Evolutionary conservation across 2,329 filamentous ascomycete genomes (phyloP).

Genomic region (Clonostachys byssicola): DNA sequence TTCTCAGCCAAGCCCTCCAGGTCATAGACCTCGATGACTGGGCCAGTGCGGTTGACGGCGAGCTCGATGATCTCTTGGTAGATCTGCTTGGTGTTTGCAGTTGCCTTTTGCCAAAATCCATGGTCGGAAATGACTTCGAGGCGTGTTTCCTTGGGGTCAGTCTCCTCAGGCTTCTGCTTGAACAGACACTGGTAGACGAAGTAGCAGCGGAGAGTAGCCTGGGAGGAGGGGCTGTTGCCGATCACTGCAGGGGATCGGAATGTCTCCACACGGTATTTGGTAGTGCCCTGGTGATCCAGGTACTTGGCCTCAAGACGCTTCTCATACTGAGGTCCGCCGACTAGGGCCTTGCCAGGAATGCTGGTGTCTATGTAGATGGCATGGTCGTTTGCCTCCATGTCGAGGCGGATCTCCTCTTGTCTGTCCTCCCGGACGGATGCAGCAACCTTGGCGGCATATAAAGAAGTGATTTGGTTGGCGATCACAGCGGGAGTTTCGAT

Average conservation of each 20-base stretch:
- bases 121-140: constrained; percentile 90
- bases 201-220: constrained; percentile 90
- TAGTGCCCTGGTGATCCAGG: constrained; percentile 71
- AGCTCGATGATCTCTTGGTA: constrained; percentile 92
- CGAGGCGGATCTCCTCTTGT: constrained; percentile 86
- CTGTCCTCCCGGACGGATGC: constrained; percentile 92
- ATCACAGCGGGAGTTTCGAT: constrained; percentile 84
- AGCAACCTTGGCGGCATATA: constrained; percentile 95
- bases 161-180: constrained; percentile 66
- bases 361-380: constrained; percentile 99
- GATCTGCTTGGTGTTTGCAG: constrained; percentile 89
- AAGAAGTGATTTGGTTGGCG: constrained; percentile 88
- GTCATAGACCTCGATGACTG: constrained; percentile 97
- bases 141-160: constrained; percentile 74
- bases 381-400: constrained; percentile 92
- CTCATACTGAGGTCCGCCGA: constrained; percentile 86
- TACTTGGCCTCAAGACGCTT: constrained; percentile 93
- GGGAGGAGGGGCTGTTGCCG: constrained; percentile 60
- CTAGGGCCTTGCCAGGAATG: constrained; percentile 73
- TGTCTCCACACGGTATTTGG: constrained; percentile 90
- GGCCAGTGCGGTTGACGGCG: constrained; percentile 79
- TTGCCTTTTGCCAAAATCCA: constrained; percentile 93
- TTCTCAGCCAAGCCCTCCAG: constrained; percentile 90
- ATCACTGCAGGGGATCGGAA: constrained; percentile 88
- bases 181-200: constrained; percentile 98